Conservation (phyloP, 148 eudicot species). For the Rhododendron molle region DNA sequence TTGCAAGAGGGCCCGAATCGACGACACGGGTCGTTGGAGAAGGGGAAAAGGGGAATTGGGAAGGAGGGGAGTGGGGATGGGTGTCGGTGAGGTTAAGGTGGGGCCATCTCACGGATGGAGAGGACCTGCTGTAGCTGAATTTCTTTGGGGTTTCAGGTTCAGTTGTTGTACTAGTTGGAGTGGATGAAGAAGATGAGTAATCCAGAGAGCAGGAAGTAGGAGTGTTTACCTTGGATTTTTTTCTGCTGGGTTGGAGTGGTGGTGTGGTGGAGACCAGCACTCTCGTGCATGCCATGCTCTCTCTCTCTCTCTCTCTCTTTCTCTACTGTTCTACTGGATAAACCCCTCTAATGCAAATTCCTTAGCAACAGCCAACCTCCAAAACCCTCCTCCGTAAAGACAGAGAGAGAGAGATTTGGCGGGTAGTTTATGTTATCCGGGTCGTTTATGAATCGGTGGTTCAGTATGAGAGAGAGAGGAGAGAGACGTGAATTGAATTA, state of each 20-base stretch:
- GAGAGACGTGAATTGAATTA: too few species aligned
- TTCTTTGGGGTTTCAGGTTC: slow-evolving; percentile 40
- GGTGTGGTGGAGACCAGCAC: slow-evolving; percentile 35
- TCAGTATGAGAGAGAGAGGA: too few species aligned
- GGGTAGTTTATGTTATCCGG: too few species aligned
- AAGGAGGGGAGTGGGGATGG: slow-evolving; percentile 22
- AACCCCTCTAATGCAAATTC: too few species aligned
- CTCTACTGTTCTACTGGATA: too few species aligned
- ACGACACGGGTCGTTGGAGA: slow-evolving; percentile 19
- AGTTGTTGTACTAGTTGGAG: slow-evolving; percentile 9
- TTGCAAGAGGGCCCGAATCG: slow-evolving; percentile 7
- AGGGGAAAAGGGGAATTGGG: slow-evolving; percentile 32
- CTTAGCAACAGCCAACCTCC: too few species aligned
- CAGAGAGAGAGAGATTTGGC: too few species aligned
- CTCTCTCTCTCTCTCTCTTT: background rate
- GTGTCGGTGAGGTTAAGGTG: slow-evolving; percentile 45
- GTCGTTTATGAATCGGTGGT: too few species aligned
- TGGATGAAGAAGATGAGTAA: slow-evolving; percentile 14
- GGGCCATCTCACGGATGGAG: slow-evolving; percentile 94
- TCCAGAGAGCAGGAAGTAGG: slow-evolving; percentile 29
- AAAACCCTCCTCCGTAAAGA: too few species aligned
- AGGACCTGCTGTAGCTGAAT: slow-evolving; percentile 73
- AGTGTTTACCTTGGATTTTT: slow-evolving; percentile 42
- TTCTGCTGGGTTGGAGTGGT: slow-evolving; percentile 25
- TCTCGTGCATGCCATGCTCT: slow-evolving; percentile 35